phyloP scores from a whole-genome alignment of 1,284 basidiomycete species.

The Boletus holoroseus region DNA sequence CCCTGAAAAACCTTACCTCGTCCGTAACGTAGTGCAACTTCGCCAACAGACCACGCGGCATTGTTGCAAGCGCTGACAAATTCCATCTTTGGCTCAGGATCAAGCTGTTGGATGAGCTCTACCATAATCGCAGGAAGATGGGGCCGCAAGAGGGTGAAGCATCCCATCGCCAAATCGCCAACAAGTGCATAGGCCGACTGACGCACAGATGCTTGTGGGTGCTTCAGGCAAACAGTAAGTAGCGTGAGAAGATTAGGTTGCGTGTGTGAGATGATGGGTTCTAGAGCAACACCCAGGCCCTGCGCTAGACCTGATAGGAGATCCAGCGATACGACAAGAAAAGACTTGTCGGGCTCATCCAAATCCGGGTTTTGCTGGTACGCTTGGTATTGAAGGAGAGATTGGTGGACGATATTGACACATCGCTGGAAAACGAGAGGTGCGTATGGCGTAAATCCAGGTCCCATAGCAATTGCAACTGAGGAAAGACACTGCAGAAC shows the following conservation, averaged over 20 bases:
- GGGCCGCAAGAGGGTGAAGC: conserved; percentile 80
- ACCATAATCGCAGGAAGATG: conserved; percentile 86
- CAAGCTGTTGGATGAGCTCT: conserved; percentile 85
- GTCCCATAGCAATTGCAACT: conserved; percentile 93
- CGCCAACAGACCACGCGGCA: conserved; percentile 99
- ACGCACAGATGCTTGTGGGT: conserved; percentile 91
- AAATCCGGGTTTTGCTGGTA: conserved; percentile 81
- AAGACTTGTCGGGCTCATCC: conserved; percentile 92
- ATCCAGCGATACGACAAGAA: conserved; percentile 96
- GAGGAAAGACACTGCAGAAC: conserved; percentile 84
- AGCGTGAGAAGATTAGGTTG: conserved; percentile 76
- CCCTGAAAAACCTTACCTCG: conserved; percentile 46
- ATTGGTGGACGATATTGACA: conserved; percentile 77
- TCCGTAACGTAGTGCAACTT: conserved; percentile 87
- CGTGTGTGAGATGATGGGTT: conserved; percentile 60
- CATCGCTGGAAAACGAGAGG: conserved; percentile 92
- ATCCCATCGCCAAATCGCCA: conserved; percentile 96
- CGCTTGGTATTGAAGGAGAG: conserved; percentile 77
- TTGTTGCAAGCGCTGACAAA: conserved; percentile 98
- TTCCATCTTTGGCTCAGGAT: conserved; percentile 85
- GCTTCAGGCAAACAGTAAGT: conserved; percentile 83
- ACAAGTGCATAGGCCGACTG: conserved; percentile 97
- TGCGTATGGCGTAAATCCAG: conserved; percentile 87
- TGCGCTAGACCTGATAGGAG: conserved; percentile 94
- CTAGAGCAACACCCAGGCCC: conserved; percentile 78